Evolutionary conservation across 2,329 filamentous ascomycete genomes (phyloP), one percentile per base, ranked within the genome.

Genomic region (Neopestalotiopsis sp.): DNA sequence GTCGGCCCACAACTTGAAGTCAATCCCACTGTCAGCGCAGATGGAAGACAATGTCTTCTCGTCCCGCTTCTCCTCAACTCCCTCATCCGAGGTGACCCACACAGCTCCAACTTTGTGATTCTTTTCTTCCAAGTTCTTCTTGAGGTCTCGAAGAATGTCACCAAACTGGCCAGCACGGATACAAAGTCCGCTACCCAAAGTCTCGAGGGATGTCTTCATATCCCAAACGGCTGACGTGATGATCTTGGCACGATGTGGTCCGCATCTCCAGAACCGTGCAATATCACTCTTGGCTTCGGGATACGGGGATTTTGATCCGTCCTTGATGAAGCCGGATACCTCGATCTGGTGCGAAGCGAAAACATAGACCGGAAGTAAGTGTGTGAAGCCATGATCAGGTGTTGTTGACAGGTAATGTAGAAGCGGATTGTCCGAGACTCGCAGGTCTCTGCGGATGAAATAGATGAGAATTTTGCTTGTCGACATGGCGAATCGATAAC

Each of bases 51-150:
- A 82, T 0, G 81, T 81, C 28, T 82, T 79, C 73, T 94, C 90
- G 67, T 95, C 92, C 4, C 81, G 78, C 68, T 87, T 85, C 77
- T 95, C 93, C 73, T 95, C 93, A 2, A 85, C 84, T 0, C 90
- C 89, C 67, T 92, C 88, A 69, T 94, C 92, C 5, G 84, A 84
- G 0, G 90, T 92, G 86, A 94, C 92, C 92, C 92, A 95, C 1
- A 95, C 84, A 0, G 87, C 89, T 14, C 85, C 85, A 5, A 94
- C 85, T 24, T 89, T 80, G 61, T 80, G 73, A 12, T 80, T 74
- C 28, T 79, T 77, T 6, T 80, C 74, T 30, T 79, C 76, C 40
- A 89, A 79, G 4, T 81, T 82, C 1, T 87, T 78, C 0, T 94
- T 75, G 6, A 94, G 78, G n/a, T 84, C 78, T 20, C 84, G 79